These are phyloP conservation scores for Fraxinus xanthoxyloides DNA, from an alignment of 305 asterid genomes.

Conservation along the genomic window DNA sequence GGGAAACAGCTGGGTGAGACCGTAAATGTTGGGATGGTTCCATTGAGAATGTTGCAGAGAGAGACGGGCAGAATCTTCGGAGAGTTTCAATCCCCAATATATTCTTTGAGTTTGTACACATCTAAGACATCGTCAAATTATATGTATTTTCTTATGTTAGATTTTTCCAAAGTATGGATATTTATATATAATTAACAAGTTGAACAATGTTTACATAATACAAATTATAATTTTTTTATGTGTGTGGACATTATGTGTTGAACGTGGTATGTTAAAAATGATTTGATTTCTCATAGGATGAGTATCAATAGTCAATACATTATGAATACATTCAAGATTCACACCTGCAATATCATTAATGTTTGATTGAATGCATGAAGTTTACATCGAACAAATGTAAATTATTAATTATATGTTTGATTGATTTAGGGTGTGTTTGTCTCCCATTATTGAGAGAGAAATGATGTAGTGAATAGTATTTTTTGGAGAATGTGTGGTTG, in stretches of 20 bases:
- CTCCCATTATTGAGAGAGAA: too few relatives aligned
- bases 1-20: conserved; percentile 69
- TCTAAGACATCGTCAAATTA: conserved; percentile 14
- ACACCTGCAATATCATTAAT: not conserved
- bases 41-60: conserved; percentile 43
- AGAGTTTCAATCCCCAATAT: conserved; percentile 68
- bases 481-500: too few relatives aligned
- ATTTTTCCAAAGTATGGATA: conserved; percentile 1
- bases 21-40: conserved; percentile 54
- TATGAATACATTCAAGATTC: not conserved
- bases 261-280: not conserved
- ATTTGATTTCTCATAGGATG: not conserved
- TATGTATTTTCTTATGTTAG: not conserved
- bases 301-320: not conserved
- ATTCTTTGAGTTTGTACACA: conserved; percentile 45
- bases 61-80: conserved; percentile 47
- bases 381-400: too few relatives aligned
- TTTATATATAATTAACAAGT: not conserved
- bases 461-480: too few relatives aligned
- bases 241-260: not conserved
- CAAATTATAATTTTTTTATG: not conserved
- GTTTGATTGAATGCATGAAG: too few relatives aligned
- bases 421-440: too few relatives aligned
- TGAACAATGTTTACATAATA: not conserved
- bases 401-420: too few relatives aligned